These are phyloP conservation scores for Serendipita sp. DNA, from an alignment of 768 basidiomycete species.

Conservation along the genomic window DNA sequence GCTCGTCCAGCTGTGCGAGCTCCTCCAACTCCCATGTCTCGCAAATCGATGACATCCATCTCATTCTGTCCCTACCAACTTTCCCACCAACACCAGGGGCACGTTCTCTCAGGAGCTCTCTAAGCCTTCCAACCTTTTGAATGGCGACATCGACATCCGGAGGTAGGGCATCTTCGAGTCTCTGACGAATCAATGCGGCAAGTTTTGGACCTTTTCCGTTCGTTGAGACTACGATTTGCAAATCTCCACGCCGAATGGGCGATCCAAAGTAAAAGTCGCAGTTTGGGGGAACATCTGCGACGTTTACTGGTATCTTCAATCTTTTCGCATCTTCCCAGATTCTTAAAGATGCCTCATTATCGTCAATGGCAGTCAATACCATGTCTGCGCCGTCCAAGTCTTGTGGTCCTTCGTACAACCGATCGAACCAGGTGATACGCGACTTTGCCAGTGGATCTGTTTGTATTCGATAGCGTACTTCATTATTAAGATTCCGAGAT, in stretches of 20 bases:
- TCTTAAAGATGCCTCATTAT: conserved; percentile 50
- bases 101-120: conserved; percentile 55
- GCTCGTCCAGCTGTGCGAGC: conserved; percentile 52
- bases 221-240: conserved; percentile 94
- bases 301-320: conserved; percentile 73
- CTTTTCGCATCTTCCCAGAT: conserved; percentile 58
- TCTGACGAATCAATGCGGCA: conserved; percentile 64
- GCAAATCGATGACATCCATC: conserved; percentile 81
- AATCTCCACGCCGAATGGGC: conserved; percentile 73
- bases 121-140: conserved; percentile 57
- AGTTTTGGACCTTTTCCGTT: conserved; percentile 86
- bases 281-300: conserved; percentile 85
- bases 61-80: conserved; percentile 68
- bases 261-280: conserved; percentile 99
- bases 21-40: conserved; percentile 76
- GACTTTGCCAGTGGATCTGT: conserved; percentile 11
- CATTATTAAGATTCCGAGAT: conserved; percentile 38
- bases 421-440: conserved; percentile 55
- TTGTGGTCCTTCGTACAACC: conserved; percentile 44
- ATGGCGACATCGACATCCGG: conserved; percentile 63
- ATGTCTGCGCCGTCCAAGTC: conserved; percentile 61
- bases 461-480: conserved; percentile 22
- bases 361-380: conserved; percentile 89
- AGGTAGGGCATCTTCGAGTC: conserved; percentile 53
- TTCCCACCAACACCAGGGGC: conserved; percentile 74